Evolutionary conservation across 371 early-diverging fungal genomes (phyloP).

Genomic region (Circinella umbellata): DNA sequence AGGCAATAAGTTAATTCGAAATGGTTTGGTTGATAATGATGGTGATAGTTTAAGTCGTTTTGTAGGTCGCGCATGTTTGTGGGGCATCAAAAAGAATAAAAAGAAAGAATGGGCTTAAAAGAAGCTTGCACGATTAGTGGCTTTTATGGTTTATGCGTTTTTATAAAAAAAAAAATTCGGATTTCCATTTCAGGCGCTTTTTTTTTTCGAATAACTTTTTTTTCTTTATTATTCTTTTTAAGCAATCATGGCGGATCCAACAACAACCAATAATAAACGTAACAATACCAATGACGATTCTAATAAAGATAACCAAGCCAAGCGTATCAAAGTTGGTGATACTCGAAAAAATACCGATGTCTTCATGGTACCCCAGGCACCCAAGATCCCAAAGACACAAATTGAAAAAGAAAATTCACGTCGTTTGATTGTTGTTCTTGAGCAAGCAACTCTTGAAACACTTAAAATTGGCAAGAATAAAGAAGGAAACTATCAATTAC

Average conservation of each 20-base stretch:
- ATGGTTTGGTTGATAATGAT: constrained; percentile 1
- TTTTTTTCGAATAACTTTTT: constrained; percentile 12
- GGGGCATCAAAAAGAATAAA: neutral
- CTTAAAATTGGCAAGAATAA: constrained; percentile 92
- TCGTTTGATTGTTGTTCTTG: constrained; percentile 93
- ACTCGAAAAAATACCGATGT: constrained; percentile 51
- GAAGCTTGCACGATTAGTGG: no score
- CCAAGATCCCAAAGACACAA: constrained; percentile 78
- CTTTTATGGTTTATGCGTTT: neutral
- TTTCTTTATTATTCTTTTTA: neutral
- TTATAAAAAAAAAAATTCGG: no score
- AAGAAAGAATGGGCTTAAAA: no score
- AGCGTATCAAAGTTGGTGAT: constrained; percentile 55
- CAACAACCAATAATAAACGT: constrained; percentile 5
- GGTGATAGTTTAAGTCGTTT: neutral
- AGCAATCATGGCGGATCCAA: constrained; percentile 21
- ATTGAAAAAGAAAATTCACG: constrained; percentile 78
- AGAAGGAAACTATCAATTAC: constrained; percentile 88
- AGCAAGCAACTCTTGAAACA: constrained; percentile 92
- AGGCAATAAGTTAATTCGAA: constrained; percentile 27
- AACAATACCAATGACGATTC: constrained; percentile 15
- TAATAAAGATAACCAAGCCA: constrained; percentile 16
- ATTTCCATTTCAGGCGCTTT: constrained; percentile 1
- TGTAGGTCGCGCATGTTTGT: neutral
- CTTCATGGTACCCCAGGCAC: constrained; percentile 75